Percentiles rank a stretch among this genome's conserved stretches.
Evolutionary conservation across 2,329 filamentous ascomycete genomes (phyloP).

Genomic region (Alternaria triticina): DNA sequence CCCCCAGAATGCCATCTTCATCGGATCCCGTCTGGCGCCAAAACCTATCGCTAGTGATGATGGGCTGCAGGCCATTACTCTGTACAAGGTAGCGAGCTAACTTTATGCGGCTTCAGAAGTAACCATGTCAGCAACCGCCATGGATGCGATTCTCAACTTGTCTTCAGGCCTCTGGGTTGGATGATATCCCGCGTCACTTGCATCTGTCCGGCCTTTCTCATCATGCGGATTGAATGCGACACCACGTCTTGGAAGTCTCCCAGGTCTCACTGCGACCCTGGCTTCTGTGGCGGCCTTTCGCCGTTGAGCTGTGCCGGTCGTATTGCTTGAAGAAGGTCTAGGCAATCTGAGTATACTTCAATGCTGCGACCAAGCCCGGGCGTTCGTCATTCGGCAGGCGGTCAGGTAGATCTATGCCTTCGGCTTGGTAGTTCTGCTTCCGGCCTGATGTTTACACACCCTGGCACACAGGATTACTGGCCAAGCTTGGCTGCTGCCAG

Average conservation of each 20-base stretch:
- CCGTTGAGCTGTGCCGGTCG: slow-evolving; percentile 22
- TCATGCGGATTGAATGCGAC: slow-evolving; percentile 31
- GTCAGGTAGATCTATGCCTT: slow-evolving; percentile 22
- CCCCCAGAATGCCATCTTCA: slow-evolving; percentile 28
- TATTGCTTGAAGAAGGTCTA: slow-evolving; percentile 25
- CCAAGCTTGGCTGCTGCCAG: slow-evolving; percentile 32
- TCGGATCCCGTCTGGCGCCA: slow-evolving; percentile 19
- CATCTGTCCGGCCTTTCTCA: slow-evolving; percentile 21
- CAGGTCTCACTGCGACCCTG: slow-evolving; percentile 26
- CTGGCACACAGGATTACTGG: slow-evolving; percentile 33
- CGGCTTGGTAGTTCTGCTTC: slow-evolving; percentile 30
- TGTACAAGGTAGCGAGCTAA: slow-evolving; percentile 26
- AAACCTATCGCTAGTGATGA: slow-evolving; percentile 12
- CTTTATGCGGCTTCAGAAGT: slow-evolving; percentile 25
- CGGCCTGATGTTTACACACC: slow-evolving; percentile 28
- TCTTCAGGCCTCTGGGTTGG: slow-evolving; percentile 29
- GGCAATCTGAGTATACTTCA: slow-evolving; percentile 22
- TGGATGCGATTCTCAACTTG: slow-evolving; percentile 19
- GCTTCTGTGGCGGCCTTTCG: slow-evolving; percentile 16
- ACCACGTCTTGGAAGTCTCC: slow-evolving; percentile 26
- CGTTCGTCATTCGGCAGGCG: slow-evolving; percentile 12
- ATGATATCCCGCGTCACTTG: slow-evolving; percentile 19
- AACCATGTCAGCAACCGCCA: slow-evolving; percentile 37
- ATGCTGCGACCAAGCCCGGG: slow-evolving; percentile 21
- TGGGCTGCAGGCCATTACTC: slow-evolving; percentile 27